phyloP scores from a whole-genome alignment of 1,284 basidiomycete genomes.

The Anthracocystis walkeri region DNA sequence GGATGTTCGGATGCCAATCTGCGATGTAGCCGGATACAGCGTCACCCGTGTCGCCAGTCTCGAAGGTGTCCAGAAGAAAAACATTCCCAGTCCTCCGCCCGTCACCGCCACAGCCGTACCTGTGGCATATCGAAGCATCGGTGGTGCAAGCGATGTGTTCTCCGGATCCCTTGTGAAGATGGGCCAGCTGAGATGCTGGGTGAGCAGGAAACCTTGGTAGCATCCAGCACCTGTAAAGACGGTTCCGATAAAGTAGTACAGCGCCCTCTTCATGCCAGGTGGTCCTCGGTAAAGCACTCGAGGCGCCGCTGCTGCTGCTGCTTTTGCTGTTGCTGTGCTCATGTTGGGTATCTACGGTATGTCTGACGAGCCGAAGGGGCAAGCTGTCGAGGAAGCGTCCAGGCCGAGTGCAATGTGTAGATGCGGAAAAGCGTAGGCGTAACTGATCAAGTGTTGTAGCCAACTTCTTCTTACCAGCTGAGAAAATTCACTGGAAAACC shows the following conservation, averaged over 20 bases:
- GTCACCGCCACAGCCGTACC: slow-evolving; percentile 25
- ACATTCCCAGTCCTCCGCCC: slow-evolving; percentile 32
- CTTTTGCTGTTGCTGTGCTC: slow-evolving; percentile 14
- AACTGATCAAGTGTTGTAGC: too few relatives aligned
- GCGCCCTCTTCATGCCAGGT: slow-evolving; percentile 43
- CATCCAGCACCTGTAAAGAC: slow-evolving; percentile 44
- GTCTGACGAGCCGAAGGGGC: neutral
- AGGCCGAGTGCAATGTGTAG: neutral
- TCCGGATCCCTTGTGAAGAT: slow-evolving; percentile 39
- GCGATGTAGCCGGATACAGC: slow-evolving; percentile 42
- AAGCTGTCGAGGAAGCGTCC: too few relatives aligned
- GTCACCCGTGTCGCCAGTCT: slow-evolving; percentile 51
- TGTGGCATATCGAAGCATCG: slow-evolving; percentile 35
- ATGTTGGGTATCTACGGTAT: slow-evolving; percentile 1
- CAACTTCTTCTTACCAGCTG: too few relatives aligned
- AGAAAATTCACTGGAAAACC: too few relatives aligned
- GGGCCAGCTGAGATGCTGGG: slow-evolving; percentile 54
- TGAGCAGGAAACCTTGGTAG: slow-evolving; percentile 49
- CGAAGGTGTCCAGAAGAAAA: slow-evolving; percentile 52
- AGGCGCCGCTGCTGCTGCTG: slow-evolving; percentile 7
- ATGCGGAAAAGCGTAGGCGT: too few relatives aligned
- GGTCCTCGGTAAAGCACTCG: slow-evolving; percentile 51
- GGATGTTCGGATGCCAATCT: slow-evolving; percentile 36
- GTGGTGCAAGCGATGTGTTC: slow-evolving; percentile 44
- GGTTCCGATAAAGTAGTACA: slow-evolving; percentile 51